These are phyloP conservation scores for Francoa sonchifolia DNA, from an alignment of 441 rosid species.

Conservation along the genomic window DNA sequence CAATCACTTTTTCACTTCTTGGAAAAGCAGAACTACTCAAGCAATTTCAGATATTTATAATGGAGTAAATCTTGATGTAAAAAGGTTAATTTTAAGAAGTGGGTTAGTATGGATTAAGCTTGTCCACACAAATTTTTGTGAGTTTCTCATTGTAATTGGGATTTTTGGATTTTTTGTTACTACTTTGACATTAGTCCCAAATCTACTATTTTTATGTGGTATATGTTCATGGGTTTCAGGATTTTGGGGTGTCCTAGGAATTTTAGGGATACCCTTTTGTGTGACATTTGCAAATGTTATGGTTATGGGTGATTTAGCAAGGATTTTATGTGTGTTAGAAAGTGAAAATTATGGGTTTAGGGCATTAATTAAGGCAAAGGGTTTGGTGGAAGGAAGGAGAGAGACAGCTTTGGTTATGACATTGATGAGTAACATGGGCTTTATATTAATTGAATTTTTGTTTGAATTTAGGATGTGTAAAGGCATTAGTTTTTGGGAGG, in stretches of 20 bases:
- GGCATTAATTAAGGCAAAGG: conserved; percentile 19
- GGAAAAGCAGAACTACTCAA: conserved; percentile 19
- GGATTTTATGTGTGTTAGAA: conserved; percentile 11
- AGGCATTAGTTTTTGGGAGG: conserved; percentile 16
- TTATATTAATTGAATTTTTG: conserved; percentile 11
- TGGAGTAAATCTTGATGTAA: conserved; percentile 16
- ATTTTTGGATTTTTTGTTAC: conserved; percentile 10
- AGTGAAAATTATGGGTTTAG: conserved; percentile 15
- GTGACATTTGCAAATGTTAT: conserved; percentile 17
- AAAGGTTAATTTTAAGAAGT: conserved; percentile 14
- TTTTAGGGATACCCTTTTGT: conserved; percentile 19
- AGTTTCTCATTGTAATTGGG: conserved; percentile 9
- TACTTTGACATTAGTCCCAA: conserved; percentile 5
- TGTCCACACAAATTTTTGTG: conserved; percentile 18
- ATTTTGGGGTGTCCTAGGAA: conserved; percentile 8
- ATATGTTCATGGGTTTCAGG: conserved; percentile 4
- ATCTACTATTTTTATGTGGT: conserved; percentile 2
- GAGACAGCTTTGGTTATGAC: conserved; percentile 17
- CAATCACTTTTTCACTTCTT: conserved; percentile 15
- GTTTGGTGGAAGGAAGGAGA: conserved; percentile 16
- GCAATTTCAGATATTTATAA: conserved; percentile 23
- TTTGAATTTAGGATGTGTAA: conserved; percentile 13
- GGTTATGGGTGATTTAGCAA: conserved; percentile 17
- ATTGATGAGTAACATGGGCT: conserved; percentile 15
- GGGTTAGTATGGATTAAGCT: conserved; percentile 19